Evolutionary conservation across 495 filamentous ascomycete species (phyloP), one percentile per base, ranked within the genome.

Genomic region (Staphylotrichum tortipilum): DNA sequence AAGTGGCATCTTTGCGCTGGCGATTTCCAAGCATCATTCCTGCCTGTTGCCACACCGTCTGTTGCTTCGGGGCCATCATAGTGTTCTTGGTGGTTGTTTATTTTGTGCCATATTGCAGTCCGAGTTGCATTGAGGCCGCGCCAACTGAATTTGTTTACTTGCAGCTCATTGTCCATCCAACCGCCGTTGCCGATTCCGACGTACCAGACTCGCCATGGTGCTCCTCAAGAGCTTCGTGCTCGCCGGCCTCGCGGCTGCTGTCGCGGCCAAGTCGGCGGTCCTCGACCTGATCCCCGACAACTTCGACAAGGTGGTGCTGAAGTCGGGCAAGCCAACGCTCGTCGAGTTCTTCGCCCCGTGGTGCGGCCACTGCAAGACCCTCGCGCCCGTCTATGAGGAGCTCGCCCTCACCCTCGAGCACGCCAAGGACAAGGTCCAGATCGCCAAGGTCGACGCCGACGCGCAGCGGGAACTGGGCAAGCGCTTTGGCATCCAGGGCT

Each of bases 291-390:
- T 85, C 53, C 89, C 91, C 47, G 69, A 67, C 53, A 96, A 96
- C 72, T 96, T 97, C 66, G 89, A 96, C 69, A 69, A 83, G 8
- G 77, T 94, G 44, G 88, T 95, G 52, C 78, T 97, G 28, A 77
- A 92, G 61, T 89, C 86, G 47, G 88, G 88, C 64, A 97, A 95
- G 74, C 94, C 94, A 24, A 89, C 94, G 0, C 81, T 98, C 30
- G 92, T 98, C 52, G 92, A 98, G 66, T 98, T 98, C 78, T 98
- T 96, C 68, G 92, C 92, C 40, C 92, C 92, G 49, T 98, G 92
- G 92, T 98, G 94, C 68, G 94, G 94, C 39, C 67, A 98, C 78
- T 98, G 92, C 86, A 97, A 97, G 76, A 95, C 71, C 50, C 85
- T 98, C 9, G 94, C 90, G 18, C 92, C 92, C 34, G 73, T 92